Percentiles rank a stretch among this genome's conserved stretches.
Conservation (phyloP, 495 filamentous ascomycete species). For the Talaromyces proteolyticus region DNA sequence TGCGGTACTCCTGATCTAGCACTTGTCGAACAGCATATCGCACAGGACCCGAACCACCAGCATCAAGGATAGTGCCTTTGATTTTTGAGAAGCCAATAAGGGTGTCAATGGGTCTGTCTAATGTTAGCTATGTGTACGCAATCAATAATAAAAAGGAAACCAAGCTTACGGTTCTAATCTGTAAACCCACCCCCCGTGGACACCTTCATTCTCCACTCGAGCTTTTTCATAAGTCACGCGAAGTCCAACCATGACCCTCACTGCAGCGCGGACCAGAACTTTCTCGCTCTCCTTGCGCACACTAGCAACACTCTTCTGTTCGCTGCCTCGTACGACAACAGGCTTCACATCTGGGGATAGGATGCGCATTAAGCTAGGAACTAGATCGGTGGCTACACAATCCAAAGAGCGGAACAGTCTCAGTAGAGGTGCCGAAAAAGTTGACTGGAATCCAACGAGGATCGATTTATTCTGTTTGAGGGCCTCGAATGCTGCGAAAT, state of each 20-base stretch:
- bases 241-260: slow-evolving; percentile 70
- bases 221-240: slow-evolving; percentile 79
- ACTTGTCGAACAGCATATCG: slow-evolving; percentile 89
- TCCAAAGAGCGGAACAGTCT: slow-evolving; percentile 73
- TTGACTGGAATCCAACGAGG: slow-evolving; percentile 46
- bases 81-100: slow-evolving; percentile 44
- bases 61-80: slow-evolving; percentile 14
- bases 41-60: slow-evolving; percentile 55
- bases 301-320: slow-evolving; percentile 63
- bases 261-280: slow-evolving; percentile 68
- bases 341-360: slow-evolving; percentile 87
- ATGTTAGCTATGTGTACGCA: slow-evolving; percentile 19
- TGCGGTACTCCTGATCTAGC: slow-evolving; percentile 80
- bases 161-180: slow-evolving; percentile 86
- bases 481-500: slow-evolving; percentile 72
- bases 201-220: slow-evolving; percentile 62
- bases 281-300: slow-evolving; percentile 84
- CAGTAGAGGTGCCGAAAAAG: slow-evolving; percentile 52
- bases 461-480: slow-evolving; percentile 60
- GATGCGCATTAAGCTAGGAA: slow-evolving; percentile 77
- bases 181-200: slow-evolving; percentile 68
- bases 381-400: slow-evolving; percentile 69
- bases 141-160: neutral
- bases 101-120: slow-evolving; percentile 58
- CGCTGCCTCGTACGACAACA: slow-evolving; percentile 75